phyloP scores from a whole-genome alignment of 257 asterid genomes.

The Leptodermis oblonga region DNA sequence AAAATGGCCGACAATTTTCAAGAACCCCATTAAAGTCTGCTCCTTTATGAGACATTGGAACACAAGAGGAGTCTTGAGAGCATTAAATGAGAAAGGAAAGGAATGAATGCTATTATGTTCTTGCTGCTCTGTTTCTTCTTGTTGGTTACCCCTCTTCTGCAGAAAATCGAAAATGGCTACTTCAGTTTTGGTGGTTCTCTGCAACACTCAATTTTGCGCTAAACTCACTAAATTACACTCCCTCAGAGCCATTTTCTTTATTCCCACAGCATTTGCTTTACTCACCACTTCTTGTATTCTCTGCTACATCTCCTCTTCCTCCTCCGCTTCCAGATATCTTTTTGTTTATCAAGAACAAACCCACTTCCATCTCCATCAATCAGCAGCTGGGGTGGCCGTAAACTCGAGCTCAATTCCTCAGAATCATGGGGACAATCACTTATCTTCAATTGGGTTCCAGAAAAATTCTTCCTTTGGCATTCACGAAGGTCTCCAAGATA shows the following conservation, averaged over 20 bases:
- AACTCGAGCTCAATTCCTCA: slow-evolving; percentile 18
- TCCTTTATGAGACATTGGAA: too few species aligned
- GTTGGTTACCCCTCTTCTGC: not conserved
- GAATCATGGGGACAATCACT: slow-evolving; percentile 10
- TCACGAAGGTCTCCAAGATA: slow-evolving; percentile 3
- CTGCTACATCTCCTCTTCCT: slow-evolving; percentile 58
- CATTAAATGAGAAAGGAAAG: not conserved
- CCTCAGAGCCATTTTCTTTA: slow-evolving; percentile 39
- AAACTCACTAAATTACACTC: slow-evolving; percentile 38
- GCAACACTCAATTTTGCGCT: slow-evolving; percentile 39
- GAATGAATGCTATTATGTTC: too few species aligned
- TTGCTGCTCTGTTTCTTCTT: not conserved
- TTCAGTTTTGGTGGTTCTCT: slow-evolving; percentile 32
- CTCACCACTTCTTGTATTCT: slow-evolving; percentile 54
- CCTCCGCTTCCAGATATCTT: slow-evolving; percentile 49
- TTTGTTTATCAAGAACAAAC: slow-evolving; percentile 38
- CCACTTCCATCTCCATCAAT: slow-evolving; percentile 25
- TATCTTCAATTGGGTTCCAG: slow-evolving; percentile 11
- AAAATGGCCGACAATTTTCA: too few species aligned
- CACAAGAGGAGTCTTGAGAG: not conserved
- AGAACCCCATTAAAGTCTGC: too few species aligned
- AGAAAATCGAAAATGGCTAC: slow-evolving; percentile 35
- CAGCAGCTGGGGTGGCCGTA: slow-evolving; percentile 19
- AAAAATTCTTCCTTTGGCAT: slow-evolving; percentile 18
- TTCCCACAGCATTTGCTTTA: slow-evolving; percentile 71